Percentiles rank a stretch among this genome's conserved stretches.
Conservation (phyloP, 1,284 basidiomycete species). For the Cystobasidiaceae sp. region DNA sequence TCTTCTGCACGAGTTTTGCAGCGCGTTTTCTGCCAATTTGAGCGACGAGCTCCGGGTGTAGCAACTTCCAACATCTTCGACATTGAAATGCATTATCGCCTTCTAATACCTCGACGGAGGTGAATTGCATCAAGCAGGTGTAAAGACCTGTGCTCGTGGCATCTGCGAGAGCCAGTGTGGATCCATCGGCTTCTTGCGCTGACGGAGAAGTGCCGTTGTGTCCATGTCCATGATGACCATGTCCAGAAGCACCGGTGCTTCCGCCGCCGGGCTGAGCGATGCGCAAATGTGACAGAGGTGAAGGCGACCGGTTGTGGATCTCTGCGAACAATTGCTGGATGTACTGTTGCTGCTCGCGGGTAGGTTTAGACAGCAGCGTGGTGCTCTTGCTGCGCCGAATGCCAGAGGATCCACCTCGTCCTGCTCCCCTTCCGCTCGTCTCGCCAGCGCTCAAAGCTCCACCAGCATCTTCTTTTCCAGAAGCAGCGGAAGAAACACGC, state of each 20-base stretch:
- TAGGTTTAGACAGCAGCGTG: constrained; percentile 34
- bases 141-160: constrained; percentile 48
- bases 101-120: constrained; percentile 80
- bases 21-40: constrained; percentile 18
- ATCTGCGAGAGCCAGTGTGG: constrained; percentile 2
- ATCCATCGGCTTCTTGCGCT: constrained; percentile 5
- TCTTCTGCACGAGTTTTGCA: neutral
- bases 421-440: neutral
- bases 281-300: constrained; percentile 31
- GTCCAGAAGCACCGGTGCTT: neutral
- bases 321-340: constrained; percentile 39
- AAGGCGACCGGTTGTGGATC: constrained; percentile 32
- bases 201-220: neutral
- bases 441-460: too few relatives aligned
- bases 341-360: constrained; percentile 39
- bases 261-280: constrained; percentile 36
- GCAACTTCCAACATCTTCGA: constrained; percentile 78
- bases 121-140: constrained; percentile 73
- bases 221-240: too few relatives aligned
- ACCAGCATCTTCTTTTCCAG: neutral
- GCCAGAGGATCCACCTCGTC: constrained; percentile 8
- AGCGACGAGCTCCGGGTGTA: constrained; percentile 39
- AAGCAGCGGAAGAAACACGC: neutral
- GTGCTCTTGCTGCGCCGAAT: neutral
- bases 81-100: constrained; percentile 93